phyloP scores from a whole-genome alignment of 352 stramenopile genomes.

The Pythium aquatile region DNA sequence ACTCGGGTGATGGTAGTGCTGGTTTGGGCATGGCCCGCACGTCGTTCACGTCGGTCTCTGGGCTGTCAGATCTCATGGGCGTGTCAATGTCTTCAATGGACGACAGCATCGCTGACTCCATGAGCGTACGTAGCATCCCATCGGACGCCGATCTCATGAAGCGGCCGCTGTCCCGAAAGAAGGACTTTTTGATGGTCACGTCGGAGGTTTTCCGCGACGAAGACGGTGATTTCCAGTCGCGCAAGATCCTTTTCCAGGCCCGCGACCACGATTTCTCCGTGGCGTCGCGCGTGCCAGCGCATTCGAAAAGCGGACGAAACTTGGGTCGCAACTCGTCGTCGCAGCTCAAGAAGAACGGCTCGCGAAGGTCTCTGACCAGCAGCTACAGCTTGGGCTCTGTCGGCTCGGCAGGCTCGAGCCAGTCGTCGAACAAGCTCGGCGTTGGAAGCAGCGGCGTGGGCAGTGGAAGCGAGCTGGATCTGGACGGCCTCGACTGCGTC shows the following conservation, averaged over 20 bases:
- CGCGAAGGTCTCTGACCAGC: constrained; percentile 48
- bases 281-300: constrained; percentile 68
- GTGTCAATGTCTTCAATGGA: constrained; percentile 7
- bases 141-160: constrained; percentile 79
- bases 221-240: constrained; percentile 80
- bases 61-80: constrained; percentile 41
- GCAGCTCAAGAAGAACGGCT: constrained; percentile 43
- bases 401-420: constrained; percentile 14
- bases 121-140: constrained; percentile 27
- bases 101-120: constrained; percentile 9
- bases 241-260: constrained; percentile 89
- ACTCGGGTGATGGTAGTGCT: constrained; percentile 27
- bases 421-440: constrained; percentile 33
- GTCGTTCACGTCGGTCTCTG: constrained; percentile 73
- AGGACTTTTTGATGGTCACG: constrained; percentile 90
- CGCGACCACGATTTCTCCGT: constrained; percentile 85
- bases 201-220: constrained; percentile 87
- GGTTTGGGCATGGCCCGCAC: constrained; percentile 63
- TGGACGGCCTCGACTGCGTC: constrained; percentile 77
- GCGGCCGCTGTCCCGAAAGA: constrained; percentile 81
- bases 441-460: constrained; percentile 36
- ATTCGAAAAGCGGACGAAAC: constrained; percentile 64
- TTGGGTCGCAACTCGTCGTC: constrained; percentile 49
- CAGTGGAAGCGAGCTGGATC: constrained; percentile 43
- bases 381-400: constrained; percentile 44